Evolutionary conservation across 2,329 filamentous ascomycete species (phyloP).

Genomic region (Amesomyces nigricolor): DNA sequence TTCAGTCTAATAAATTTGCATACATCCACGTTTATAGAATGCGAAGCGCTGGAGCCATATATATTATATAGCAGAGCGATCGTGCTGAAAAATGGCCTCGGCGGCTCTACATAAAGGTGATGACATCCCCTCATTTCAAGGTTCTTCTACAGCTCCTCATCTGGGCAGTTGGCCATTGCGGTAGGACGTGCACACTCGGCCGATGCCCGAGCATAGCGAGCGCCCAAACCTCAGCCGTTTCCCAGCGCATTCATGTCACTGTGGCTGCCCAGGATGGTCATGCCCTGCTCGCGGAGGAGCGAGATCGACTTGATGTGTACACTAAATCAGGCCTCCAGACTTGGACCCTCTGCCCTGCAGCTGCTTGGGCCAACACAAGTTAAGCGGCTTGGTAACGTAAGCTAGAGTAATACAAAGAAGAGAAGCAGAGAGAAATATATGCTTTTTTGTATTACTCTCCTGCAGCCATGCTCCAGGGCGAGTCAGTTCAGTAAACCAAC

Average conservation of each 20-base stretch:
- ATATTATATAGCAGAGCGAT: no score
- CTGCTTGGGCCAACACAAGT: no score
- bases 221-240: background rate
- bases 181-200: background rate
- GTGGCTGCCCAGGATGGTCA: background rate
- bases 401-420: background rate
- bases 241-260: background rate
- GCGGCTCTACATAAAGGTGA: no score
- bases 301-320: no score
- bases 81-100: no score
- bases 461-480: background rate
- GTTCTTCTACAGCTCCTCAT: background rate
- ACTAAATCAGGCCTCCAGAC: no score
- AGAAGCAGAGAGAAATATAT: constrained; percentile 1
- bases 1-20: no score
- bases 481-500: background rate
- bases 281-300: no score
- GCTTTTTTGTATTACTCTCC: constrained; percentile 1
- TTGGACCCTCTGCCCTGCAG: no score
- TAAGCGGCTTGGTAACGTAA: background rate
- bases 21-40: no score
- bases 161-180: no score
- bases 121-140: background rate
- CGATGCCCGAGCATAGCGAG: background rate
- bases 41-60: no score